Evolutionary conservation across 2,329 filamentous ascomycete species (phyloP), one percentile per base, ranked within the genome.

Genomic region (Pseudocercospora cruenta): DNA sequence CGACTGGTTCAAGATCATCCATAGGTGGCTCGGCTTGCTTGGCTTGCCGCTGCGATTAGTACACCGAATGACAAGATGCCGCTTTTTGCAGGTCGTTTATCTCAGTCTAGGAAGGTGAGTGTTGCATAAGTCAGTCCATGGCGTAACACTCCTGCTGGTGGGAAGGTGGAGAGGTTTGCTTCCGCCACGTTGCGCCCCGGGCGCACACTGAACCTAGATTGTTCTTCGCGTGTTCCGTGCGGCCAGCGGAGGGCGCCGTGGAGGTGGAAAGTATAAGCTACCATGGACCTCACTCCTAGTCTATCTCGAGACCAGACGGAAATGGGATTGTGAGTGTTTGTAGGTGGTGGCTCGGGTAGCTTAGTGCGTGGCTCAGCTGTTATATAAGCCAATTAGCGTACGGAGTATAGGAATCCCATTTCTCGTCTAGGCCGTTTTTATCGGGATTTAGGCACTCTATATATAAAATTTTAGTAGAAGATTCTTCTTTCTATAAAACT

Each of bases 91-190:
- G 7, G 19, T 49, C 19, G 45, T 49, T 49, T 24, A 22, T 22
- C 45, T 21, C 45, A 24, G 19, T 49, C n/a, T 58, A 36, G 54
- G n/a, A 31, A 55, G 51, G 51, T 31, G 28, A n/a, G 51, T 36
- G 28, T 39, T 58, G 54, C n/a, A 21, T 51, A 22, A 53, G 55
- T 58, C 12, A 53, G 55, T 58, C 12, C 21, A 45, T 59, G 57
- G 57, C 57, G 57, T 28, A 59, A 58, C 31, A 58, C 10, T 57
- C 53, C 55, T 16, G n/a, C 9, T 19, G n/a, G 26, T 26, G 53
- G 26, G 26, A 31, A 36, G 24, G 28, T 36, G 28, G 54, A 58
- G 24, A 31, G 2, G 21, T 33, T 19, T 57, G 24, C 19, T 28
- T 12, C 10, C 22, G 54, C 24, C 45, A 49, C 45, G 22, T 22